Conservation (phyloP, 345 rosid genomes). For the Kernera saxatilis region DNA sequence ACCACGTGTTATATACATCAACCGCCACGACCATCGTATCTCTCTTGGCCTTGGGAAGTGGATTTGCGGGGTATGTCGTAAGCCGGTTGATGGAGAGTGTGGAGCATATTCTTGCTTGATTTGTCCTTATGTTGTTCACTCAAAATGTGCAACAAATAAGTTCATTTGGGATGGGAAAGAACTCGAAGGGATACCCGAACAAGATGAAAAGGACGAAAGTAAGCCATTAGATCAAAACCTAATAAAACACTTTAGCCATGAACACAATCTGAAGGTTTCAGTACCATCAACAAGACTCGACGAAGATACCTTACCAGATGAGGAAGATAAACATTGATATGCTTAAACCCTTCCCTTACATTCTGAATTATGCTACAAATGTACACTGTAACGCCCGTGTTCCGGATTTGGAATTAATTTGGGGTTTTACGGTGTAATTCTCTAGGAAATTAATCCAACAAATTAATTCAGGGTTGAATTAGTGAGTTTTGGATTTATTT, state of each 20-base stretch:
- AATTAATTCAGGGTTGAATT: no score
- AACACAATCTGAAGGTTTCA: neutral
- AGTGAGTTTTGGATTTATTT: no score
- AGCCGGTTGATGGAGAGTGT: neutral
- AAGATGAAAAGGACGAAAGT: neutral
- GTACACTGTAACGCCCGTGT: no score
- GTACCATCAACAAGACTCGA: no score
- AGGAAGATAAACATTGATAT: neutral
- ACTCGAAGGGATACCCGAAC: neutral
- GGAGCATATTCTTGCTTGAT: neutral
- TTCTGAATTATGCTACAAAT: neutral
- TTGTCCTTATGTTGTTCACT: neutral
- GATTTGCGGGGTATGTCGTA: neutral
- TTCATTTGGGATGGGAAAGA: neutral
- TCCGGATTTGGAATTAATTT: no score
- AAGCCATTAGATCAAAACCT: neutral
- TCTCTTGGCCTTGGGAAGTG: neutral
- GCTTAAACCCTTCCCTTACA: neutral
- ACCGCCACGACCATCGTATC: neutral
- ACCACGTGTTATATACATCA: neutral
- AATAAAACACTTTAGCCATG: neutral
- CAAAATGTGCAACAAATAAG: neutral
- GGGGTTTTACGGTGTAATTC: no score
- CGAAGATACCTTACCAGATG: no score
- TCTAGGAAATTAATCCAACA: no score